Base-by-base conservation (phyloP, 2,329 filamentous ascomycete species). In the Hypoxylon sp. region DNA sequence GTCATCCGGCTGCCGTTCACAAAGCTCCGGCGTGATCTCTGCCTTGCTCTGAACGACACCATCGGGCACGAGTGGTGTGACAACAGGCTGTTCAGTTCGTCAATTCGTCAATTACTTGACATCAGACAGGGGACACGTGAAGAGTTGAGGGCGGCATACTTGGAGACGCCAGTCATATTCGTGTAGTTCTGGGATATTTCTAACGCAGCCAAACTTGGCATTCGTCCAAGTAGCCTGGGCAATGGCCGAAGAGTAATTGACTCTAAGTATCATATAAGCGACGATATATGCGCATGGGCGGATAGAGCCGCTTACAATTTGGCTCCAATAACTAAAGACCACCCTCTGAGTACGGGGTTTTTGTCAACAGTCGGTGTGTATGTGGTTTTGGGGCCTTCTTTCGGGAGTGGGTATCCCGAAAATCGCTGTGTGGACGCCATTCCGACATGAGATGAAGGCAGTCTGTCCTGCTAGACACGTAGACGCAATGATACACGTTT, bases 321-420 rank as follows among this genome's bases (percentile, higher is more conserved):
- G 58, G 88, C 87, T 46, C 86, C 88, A 57, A 90, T 82, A 29
- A 87, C 84, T 52, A 97, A 82, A 6, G 89, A 79, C 33, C 85
- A 80, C 4, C 93, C 93, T 61, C 90, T 85, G 70, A 97, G 82
- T 1, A 89, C 85, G 0, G 93, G 93, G 76, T 95, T 94, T 44
- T 86, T 84, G 69, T 89, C 86, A 33, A 84, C 78, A n/a, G 80
- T 77, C 69, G 84, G 82, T 24, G 81, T 77, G 69, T 85, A 87
- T 4, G 81, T 80, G 10, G 77, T 76, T n/a, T 69, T 59, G 1
- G 76, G 75, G 1, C 75, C 75, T 67, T 78, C 75, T 22, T 72
- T 73, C 35, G 75, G 71, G 29, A 66, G 69, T 13, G 77, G 77
- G 26, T 79, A 79, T 31, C 75, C 74, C 1, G 70, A 66, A 51